phyloP scores from a whole-genome alignment of 208 protist species.

The Acanthamoeba healyi region DNA sequence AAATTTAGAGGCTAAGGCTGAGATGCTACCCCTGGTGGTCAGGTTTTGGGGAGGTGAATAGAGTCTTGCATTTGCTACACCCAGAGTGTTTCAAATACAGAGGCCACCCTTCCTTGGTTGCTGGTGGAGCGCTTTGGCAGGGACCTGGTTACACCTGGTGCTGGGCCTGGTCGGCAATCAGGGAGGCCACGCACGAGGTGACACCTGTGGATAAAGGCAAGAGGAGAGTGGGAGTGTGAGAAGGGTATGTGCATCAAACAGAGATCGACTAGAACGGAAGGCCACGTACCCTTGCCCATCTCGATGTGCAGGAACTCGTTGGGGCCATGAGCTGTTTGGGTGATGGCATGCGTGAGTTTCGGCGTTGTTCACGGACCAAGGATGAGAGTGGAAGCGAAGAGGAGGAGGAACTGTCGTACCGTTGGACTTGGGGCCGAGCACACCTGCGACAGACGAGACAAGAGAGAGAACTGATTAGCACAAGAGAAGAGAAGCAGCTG shows the following conservation, averaged over 20 bases:
- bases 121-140: too few relatives aligned
- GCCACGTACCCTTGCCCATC: conserved; percentile 83
- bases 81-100: too few relatives aligned
- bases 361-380: neutral
- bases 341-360: neutral
- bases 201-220: conserved; percentile 7
- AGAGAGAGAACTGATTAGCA: too few relatives aligned
- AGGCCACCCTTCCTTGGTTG: too few relatives aligned
- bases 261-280: neutral
- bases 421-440: conserved; percentile 57
- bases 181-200: conserved; percentile 55
- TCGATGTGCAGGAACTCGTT: conserved; percentile 96
- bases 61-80: too few relatives aligned
- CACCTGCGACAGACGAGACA: conserved; percentile 86
- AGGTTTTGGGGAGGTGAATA: too few relatives aligned
- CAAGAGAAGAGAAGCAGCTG: neutral
- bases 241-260: neutral
- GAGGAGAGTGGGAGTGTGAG: neutral
- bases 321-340: conserved; percentile 92
- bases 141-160: conserved; percentile 41
- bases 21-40: too few relatives aligned
- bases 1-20: too few relatives aligned
- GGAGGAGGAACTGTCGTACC: neutral
- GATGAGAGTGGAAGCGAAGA: neutral
- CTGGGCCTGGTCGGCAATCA: conserved; percentile 66